Evolutionary conservation across 2,329 filamentous ascomycete species (phyloP), one percentile per base, ranked within the genome.

Genomic region (Chrysosporium queenslandicum): DNA sequence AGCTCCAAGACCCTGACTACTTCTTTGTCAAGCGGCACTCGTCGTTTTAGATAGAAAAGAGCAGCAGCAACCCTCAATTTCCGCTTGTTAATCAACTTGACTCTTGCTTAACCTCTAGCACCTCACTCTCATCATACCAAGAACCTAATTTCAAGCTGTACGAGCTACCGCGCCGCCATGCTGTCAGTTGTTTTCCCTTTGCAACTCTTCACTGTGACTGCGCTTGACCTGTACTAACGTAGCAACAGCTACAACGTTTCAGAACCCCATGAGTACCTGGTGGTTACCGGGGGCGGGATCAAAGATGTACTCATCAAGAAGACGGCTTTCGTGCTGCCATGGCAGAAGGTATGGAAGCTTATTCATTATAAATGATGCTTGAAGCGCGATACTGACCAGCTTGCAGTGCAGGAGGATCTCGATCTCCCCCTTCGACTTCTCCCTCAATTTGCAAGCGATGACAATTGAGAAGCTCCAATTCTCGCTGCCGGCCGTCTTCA

Each of bases 381-480:
- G 16, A 7, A 29, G 32, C 25, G 16, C 8, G 4, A 23, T 29
- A 27, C 34, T 47, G 9, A 52, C 25, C 8, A 8, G 21, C 29
- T 34, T 32, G 9, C 29, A 67, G 64, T 64, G 64, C 41, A 58
- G 64, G 30, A 61, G 65, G 14, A 70, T 71, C 47, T 71, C 69
- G 4, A 65, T 72, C 45, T 64, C 66, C 14, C 69, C 61, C 0
- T 86, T 87, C 63, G 87, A 94, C 69, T 91, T 92, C 68, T 80
- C 79, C 54, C 86, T 94, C 77, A 82, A 82, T 53, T 73, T 94
- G 1, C 86, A 90, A 64, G 87, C 87, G 53, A 94, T 94, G 87
- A 94, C 87, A 16, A 81, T 83, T 61, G 88, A 94, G 71, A 94
- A 94, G 67, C 77, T 92, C 2, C 85, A 90, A 58, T 90, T 92